A percentile compares a stretch with the other conserved stretches of the same genome.
These are phyloP conservation scores for Yarrowia hollandica DNA, from an alignment of 805 yeast species.

Conservation along the genomic window DNA sequence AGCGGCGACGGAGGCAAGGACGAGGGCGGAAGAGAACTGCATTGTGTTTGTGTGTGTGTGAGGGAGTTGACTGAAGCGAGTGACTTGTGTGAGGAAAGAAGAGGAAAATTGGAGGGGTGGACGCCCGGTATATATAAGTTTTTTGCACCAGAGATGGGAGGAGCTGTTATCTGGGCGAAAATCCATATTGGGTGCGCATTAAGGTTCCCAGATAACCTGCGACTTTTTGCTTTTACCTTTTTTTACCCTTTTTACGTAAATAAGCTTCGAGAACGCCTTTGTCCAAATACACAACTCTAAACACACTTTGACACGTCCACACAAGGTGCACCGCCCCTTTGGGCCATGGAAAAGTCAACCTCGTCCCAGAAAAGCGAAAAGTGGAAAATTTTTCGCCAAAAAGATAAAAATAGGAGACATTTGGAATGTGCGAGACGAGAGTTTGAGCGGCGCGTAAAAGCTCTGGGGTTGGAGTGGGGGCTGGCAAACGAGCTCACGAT, in stretches of 20 bases:
- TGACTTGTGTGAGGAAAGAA: slow-evolving; percentile 24
- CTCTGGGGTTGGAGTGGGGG: too few species aligned
- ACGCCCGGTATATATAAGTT: slow-evolving; percentile 21
- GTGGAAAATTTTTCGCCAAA: slow-evolving; percentile 14
- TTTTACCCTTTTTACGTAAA: too few species aligned
- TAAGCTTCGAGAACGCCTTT: too few species aligned
- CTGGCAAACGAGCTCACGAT: too few species aligned
- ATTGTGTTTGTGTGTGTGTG: slow-evolving; percentile 32
- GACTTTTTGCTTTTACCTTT: background rate
- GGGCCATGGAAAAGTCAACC: too few species aligned
- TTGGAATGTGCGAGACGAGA: too few species aligned
- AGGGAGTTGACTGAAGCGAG: background rate
- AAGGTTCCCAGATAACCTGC: slow-evolving; percentile 9
- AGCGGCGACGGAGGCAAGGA: slow-evolving; percentile 37
- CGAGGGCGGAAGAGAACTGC: slow-evolving; percentile 40
- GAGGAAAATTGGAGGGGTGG: background rate
- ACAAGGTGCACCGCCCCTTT: slow-evolving; percentile 26
- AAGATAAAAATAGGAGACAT: slow-evolving; percentile 9
- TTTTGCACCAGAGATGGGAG: background rate
- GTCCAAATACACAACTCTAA: slow-evolving; percentile 1
- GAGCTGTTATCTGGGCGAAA: slow-evolving; percentile 8
- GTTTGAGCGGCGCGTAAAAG: too few species aligned
- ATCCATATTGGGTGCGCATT: background rate
- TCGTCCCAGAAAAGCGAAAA: too few species aligned
- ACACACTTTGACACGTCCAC: too few species aligned